Evolutionary conservation across 2,329 filamentous ascomycete genomes (phyloP).

Genomic region (Cercospora sp.): DNA sequence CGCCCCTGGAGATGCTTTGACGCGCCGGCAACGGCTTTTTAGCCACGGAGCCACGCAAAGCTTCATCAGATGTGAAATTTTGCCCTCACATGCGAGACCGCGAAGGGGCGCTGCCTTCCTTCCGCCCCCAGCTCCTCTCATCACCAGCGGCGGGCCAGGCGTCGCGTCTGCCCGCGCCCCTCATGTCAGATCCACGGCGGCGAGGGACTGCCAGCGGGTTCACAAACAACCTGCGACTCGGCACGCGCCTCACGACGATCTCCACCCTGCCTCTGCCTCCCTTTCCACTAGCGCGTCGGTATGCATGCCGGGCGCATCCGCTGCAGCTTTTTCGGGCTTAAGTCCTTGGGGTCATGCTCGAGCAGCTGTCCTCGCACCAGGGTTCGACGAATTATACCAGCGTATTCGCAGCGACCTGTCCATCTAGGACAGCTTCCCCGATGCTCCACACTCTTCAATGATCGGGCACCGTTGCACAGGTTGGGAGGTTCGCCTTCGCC

Average conservation of each 20-base stretch:
- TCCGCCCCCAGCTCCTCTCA: background rate
- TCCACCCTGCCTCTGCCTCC: slow-evolving; percentile 6
- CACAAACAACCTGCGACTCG: slow-evolving; percentile 9
- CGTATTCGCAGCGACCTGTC: background rate
- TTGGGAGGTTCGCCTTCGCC: background rate
- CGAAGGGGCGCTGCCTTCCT: background rate
- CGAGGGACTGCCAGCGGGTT: background rate
- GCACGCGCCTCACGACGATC: slow-evolving; percentile 8
- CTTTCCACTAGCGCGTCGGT: slow-evolving; percentile 4
- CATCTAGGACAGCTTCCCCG: background rate
- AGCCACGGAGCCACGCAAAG: slow-evolving; percentile 1
- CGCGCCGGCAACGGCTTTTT: background rate
- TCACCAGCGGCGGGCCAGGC: background rate
- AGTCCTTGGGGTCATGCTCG: background rate
- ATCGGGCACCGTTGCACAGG: background rate
- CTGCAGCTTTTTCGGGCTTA: background rate
- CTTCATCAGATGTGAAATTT: background rate
- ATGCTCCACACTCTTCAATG: background rate
- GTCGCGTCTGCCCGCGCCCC: background rate
- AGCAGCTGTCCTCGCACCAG: background rate
- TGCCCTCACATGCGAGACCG: background rate
- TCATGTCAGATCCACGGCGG: background rate
- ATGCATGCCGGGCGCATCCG: slow-evolving; percentile 5
- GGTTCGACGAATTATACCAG: background rate
- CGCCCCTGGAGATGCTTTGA: slow-evolving; percentile 2